Evolutionary conservation across 2,329 filamentous ascomycete genomes (phyloP), one percentile per base, ranked within the genome.

Genomic region (Endoconidiophora laricicola): DNA sequence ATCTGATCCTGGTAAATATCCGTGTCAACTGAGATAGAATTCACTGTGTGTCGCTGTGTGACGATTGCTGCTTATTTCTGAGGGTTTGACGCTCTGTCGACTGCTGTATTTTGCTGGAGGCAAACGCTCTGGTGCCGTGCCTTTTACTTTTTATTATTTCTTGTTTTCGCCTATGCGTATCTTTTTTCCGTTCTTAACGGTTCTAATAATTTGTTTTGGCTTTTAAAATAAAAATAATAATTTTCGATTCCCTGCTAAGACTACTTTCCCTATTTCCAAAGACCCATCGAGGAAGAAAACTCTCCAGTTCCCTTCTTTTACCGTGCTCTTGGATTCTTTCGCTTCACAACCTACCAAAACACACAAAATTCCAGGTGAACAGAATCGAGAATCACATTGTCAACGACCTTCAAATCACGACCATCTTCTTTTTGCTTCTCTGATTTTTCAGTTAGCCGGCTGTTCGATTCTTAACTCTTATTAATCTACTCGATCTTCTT

Each of bases 201-300:
- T 41, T 41, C 16, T 41, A 3, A 7, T n/a, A 16, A 18, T 41
- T 9, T 41, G 12, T 16, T 41, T 41, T 22, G 10, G 10, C 10
- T n/a, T n/a, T 41, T 18, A n/a, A 14, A 16, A 41, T 41, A 22
- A 14, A 9, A 37, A 6, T 33, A 3, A 33, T 33, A 33, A 58
- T 57, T 56, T 55, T 56, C 54, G 16, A 56, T 50, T 49, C 44
- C 20, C 23, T 53, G 38, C 29, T 46, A n/a, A 41, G 18, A 22
- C 44, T 37, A 26, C 39, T 50, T 50, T 50, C 48, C 39, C 20
- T 26, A 37, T 46, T 46, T 37, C 20, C 36, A 9, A 46, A 48
- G 38, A 26, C 46, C 46, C 46, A 36, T 18, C 12, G 41, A 48
- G 24, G 41, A 48, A 43, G 46, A 48, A 43, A 48, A 48, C 26